These are phyloP conservation scores for Penicillium angulare DNA, from an alignment of 495 filamentous ascomycete genomes.

Conservation along the genomic window DNA sequence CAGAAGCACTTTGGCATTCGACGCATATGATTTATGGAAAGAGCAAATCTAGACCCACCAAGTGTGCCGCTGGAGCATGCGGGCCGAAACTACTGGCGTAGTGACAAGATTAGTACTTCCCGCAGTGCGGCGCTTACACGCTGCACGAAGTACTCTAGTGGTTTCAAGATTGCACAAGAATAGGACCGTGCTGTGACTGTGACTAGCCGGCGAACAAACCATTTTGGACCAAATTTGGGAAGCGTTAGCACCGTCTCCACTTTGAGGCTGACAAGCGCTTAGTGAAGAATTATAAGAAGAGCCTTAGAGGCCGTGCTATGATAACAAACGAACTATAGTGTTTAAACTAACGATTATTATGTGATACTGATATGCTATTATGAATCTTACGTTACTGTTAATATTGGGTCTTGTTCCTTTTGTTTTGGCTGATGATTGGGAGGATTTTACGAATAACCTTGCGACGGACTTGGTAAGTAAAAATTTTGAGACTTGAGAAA, in stretches of 20 bases:
- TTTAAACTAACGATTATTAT: slow-evolving; percentile 4
- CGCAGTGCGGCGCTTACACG: slow-evolving; percentile 14
- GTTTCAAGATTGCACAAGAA: slow-evolving; percentile 7
- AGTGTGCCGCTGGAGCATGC: slow-evolving; percentile 5
- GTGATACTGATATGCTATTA: not conserved
- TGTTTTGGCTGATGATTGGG: slow-evolving; percentile 32
- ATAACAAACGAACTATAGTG: not conserved
- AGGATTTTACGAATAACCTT: slow-evolving; percentile 55
- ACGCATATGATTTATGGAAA: not conserved
- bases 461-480: slow-evolving; percentile 43
- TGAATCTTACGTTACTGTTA: slow-evolving; percentile 6
- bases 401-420: slow-evolving; percentile 18
- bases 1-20: not conserved
- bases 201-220: slow-evolving; percentile 2
- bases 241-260: not conserved
- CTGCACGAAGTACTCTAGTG: slow-evolving; percentile 4
- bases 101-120: not conserved
- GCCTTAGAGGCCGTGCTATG: not conserved
- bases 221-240: not conserved
- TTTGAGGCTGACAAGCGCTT: not conserved
- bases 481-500: no score
- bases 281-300: not conserved
- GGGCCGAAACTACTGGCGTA: slow-evolving; percentile 10
- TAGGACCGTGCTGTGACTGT: not conserved
- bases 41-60: slow-evolving; percentile 5